phyloP scores from a whole-genome alignment of 192 early-diverging fungal species.

The Coemansia umbellata region DNA sequence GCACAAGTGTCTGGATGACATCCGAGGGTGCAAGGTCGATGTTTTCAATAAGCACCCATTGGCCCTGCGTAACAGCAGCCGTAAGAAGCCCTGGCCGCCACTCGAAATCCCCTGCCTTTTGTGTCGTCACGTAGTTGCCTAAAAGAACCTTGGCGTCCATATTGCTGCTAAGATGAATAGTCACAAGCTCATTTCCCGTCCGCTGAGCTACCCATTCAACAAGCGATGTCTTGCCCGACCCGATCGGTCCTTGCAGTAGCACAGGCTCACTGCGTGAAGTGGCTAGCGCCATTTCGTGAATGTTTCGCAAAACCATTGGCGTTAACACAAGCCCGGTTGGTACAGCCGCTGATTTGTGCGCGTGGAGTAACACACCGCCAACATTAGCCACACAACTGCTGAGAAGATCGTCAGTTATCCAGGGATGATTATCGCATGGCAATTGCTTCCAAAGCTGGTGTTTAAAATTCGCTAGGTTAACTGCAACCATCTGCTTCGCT shows the following conservation, averaged over 20 bases:
- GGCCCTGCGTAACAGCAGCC: slow-evolving; percentile 81
- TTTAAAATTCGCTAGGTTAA: slow-evolving; percentile 4
- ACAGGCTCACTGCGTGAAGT: slow-evolving; percentile 83
- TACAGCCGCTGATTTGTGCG: slow-evolving; percentile 17
- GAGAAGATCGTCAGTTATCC: slow-evolving; percentile 19
- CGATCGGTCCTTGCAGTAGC: slow-evolving; percentile 78
- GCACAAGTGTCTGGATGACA: slow-evolving; percentile 86
- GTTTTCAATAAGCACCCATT: slow-evolving; percentile 97
- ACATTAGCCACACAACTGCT: slow-evolving; percentile 37
- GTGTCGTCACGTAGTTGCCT: slow-evolving; percentile 92
- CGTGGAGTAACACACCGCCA: slow-evolving; percentile 44
- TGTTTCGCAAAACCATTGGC: slow-evolving; percentile 67
- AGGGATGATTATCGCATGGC: neutral
- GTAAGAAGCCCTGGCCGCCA: slow-evolving; percentile 95
- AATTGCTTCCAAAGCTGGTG: slow-evolving; percentile 8
- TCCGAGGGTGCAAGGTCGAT: slow-evolving; percentile 94
- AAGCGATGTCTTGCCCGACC: slow-evolving; percentile 86
- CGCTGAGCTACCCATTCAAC: slow-evolving; percentile 81
- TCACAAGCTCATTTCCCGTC: slow-evolving; percentile 79
- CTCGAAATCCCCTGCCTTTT: slow-evolving; percentile 86
- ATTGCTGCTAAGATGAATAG: slow-evolving; percentile 94
- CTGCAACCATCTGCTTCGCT: slow-evolving; percentile 1
- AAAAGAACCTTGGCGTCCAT: slow-evolving; percentile 93
- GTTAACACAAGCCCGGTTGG: slow-evolving; percentile 63
- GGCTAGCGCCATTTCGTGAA: slow-evolving; percentile 79